Conservation (phyloP, 768 basidiomycete genomes). For the Tricholoma matsutake region DNA sequence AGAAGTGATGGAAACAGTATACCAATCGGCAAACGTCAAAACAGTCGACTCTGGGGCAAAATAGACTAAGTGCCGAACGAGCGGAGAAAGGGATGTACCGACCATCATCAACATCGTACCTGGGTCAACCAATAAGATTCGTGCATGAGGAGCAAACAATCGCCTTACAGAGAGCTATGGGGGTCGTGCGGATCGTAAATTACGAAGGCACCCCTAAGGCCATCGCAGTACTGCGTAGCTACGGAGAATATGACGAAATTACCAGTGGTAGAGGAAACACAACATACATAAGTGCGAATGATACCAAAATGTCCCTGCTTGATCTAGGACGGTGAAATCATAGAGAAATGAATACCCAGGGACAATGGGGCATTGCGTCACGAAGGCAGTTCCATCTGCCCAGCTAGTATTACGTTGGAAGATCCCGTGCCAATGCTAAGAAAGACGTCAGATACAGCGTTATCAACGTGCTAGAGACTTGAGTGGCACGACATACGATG, state of each 20-base stretch:
- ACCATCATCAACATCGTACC: conserved; percentile 14
- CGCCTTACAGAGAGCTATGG: conserved; percentile 24
- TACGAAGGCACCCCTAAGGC: conserved; percentile 34
- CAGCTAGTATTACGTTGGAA: conserved; percentile 35
- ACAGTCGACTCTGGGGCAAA: conserved; percentile 37
- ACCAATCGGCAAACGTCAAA: conserved; percentile 38
- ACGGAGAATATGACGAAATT: too few species aligned
- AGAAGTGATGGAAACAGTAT: too few species aligned
- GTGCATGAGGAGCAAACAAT: background rate
- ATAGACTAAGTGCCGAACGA: too few species aligned
- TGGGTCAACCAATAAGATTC: background rate
- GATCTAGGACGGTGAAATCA: conserved; percentile 25
- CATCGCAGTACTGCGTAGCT: conserved; percentile 49
- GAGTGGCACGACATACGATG: conserved; percentile 18
- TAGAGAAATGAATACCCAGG: conserved; percentile 38
- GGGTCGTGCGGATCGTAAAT: conserved; percentile 39
- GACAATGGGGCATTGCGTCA: conserved; percentile 43
- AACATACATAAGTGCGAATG: conserved; percentile 28
- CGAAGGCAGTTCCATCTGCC: conserved; percentile 34
- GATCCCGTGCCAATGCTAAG: conserved; percentile 47
- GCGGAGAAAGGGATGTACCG: background rate
- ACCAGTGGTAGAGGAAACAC: too few species aligned
- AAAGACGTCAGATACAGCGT: background rate
- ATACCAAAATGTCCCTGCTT: conserved; percentile 31
- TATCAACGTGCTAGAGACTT: conserved; percentile 11